Percentiles rank a stretch among this genome's conserved stretches.
Evolutionary conservation across 257 asterid species (phyloP).

Genomic region (Agastache rugosa): DNA sequence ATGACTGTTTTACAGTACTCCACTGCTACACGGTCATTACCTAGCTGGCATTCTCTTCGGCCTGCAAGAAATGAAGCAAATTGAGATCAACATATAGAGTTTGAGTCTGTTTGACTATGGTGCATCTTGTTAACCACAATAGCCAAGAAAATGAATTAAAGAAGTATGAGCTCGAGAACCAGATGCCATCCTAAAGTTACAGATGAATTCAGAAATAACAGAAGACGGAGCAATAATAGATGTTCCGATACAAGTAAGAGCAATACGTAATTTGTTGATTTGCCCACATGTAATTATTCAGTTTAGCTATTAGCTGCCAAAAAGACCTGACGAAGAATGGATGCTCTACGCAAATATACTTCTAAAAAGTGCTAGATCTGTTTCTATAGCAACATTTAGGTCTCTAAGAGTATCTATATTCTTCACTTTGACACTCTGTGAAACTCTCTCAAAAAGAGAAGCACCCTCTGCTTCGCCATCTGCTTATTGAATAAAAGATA

Average conservation of each 20-base stretch:
- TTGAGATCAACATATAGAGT: conserved; percentile 16
- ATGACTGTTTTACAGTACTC: conserved; percentile 85
- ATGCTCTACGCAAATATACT: conserved; percentile 75
- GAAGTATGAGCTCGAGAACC: not conserved
- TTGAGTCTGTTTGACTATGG: not conserved
- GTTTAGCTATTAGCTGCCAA: conserved; percentile 24
- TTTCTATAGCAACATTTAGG: conserved; percentile 76
- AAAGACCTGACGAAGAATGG: conserved; percentile 74
- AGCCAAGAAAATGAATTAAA: conserved; percentile 15
- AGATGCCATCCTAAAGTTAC: not conserved
- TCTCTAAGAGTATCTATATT: conserved; percentile 75
- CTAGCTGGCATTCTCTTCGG: conserved; percentile 92
- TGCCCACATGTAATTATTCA: conserved; percentile 3
- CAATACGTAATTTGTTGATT: not conserved
- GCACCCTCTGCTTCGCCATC: conserved; percentile 64
- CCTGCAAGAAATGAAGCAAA: conserved; percentile 54
- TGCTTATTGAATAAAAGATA: conserved; percentile 35
- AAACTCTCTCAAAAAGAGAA: conserved; percentile 74
- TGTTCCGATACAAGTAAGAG: not conserved
- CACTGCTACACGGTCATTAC: conserved; percentile 76
- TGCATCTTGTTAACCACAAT: conserved; percentile 3
- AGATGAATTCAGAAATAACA: not conserved
- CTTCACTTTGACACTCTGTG: conserved; percentile 72
- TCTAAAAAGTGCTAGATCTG: conserved; percentile 78
- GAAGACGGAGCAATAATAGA: not conserved